Base-by-base conservation (phyloP, 2,329 filamentous ascomycete species). In the Podosphaera fusca region DNA sequence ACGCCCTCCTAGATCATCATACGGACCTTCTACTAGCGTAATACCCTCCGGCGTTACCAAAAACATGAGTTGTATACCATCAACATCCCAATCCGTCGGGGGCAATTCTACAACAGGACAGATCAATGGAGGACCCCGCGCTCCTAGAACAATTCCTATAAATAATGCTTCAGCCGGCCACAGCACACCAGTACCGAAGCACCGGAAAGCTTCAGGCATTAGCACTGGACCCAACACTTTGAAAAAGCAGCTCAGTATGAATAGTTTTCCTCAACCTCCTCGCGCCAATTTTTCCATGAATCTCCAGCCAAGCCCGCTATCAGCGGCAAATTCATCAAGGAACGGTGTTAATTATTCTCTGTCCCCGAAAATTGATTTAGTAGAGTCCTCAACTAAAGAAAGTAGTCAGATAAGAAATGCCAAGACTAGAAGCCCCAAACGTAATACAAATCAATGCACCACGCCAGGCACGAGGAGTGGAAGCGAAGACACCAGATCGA, bases 221-320 rank as follows among this genome's bases (percentile, higher is more conserved):
- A 81, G 78, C 60, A 72, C 73, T 36, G 73, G 78, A 4, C 79
- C 80, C 33, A 89, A 82, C 69, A 80, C 82, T 1, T 70, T 95
- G 57, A 81, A 88, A 60, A 94, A 94, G 70, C 85, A 85, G 0
- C 84, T 94, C 65, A 95, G 89, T 74, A 94, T 95, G 66, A 90
- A 89, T 67, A 83, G 87, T 0, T 95, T 96, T 66, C 90, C 90
- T 35, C 85, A 94, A 61, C 90, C 90, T 12, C 90, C 90, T 12
- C 82, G 82, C 62, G 79, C 77, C 56, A 75, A 71, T 56, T 75
- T 77, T 61, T 71, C 74, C 53, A 72, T 72, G 63, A 87, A 76
- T 70, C 72, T 80, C 58, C 85, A 78, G 55, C 79, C 75, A 57
- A 78, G 78, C 69, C 80, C 76, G 60, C 69, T 82, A 51, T 75